phyloP scores from a whole-genome alignment of 1,284 basidiomycete species.

The Cutaneotrichosporon sp. region DNA sequence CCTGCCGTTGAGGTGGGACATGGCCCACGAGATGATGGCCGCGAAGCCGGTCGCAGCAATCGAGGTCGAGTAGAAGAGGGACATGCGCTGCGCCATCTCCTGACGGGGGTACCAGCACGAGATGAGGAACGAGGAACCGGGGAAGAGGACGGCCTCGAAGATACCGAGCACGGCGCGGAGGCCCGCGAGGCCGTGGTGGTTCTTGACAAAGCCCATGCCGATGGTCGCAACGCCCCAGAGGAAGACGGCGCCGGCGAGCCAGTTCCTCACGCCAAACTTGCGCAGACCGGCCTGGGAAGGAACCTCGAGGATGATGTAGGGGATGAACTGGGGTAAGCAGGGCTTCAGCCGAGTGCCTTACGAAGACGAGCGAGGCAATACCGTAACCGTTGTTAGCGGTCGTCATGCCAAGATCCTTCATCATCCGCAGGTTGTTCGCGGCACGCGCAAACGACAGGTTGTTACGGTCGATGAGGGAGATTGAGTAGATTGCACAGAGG shows the following conservation, averaged over 20 bases:
- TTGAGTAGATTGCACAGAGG: slow-evolving; percentile 13
- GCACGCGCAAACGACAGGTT: slow-evolving; percentile 39
- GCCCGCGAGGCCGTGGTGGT: slow-evolving; percentile 40
- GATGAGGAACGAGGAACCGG: slow-evolving; percentile 47
- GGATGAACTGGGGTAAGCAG: too few relatives aligned
- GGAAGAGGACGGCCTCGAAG: slow-evolving; percentile 45
- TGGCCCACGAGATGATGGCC: background rate
- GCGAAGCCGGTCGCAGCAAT: slow-evolving; percentile 1
- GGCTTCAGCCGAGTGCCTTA: too few relatives aligned
- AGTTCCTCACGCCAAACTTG: slow-evolving; percentile 10
- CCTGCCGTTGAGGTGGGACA: background rate
- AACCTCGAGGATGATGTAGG: slow-evolving; percentile 46
- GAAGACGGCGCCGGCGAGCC: slow-evolving; percentile 12
- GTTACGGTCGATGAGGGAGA: slow-evolving; percentile 30
- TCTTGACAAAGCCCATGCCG: slow-evolving; percentile 38
- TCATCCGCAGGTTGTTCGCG: slow-evolving; percentile 21
- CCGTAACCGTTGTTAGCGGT: slow-evolving; percentile 23
- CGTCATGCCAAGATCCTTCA: slow-evolving; percentile 27
- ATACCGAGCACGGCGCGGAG: slow-evolving; percentile 47
- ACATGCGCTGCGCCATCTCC: slow-evolving; percentile 42
- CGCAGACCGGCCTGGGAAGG: slow-evolving; percentile 24
- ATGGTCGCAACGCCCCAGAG: slow-evolving; percentile 48
- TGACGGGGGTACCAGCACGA: slow-evolving; percentile 51
- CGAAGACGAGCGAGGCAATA: slow-evolving; percentile 36
- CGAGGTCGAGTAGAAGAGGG: slow-evolving; percentile 46